phyloP scores from a whole-genome alignment of 129 eudicot genomes.

The Escallonia herrerae region DNA sequence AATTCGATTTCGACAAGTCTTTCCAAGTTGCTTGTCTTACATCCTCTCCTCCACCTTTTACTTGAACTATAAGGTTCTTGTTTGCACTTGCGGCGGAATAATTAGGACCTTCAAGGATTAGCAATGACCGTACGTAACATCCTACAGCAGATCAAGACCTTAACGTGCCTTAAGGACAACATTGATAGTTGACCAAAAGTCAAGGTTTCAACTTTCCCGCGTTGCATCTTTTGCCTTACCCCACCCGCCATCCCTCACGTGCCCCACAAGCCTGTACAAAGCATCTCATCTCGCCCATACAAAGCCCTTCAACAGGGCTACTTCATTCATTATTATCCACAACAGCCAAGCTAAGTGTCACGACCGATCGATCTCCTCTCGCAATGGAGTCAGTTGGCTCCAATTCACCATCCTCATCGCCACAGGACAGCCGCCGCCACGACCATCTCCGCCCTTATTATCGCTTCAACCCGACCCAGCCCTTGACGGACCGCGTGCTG shows the following conservation, averaged over 20 bases:
- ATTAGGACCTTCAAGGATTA: too few relatives aligned
- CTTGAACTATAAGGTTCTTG: too few relatives aligned
- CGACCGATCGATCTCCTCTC: slow-evolving; percentile 1
- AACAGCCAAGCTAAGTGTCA: not conserved
- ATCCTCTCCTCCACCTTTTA: too few relatives aligned
- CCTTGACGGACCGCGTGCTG: slow-evolving; percentile 51
- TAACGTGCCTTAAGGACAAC: slow-evolving; percentile 27
- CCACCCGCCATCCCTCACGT: slow-evolving; percentile 25
- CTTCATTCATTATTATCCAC: not conserved
- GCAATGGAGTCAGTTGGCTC: slow-evolving; percentile 41
- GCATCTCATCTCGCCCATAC: slow-evolving; percentile 18
- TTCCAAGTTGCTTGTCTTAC: too few relatives aligned
- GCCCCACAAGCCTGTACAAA: slow-evolving; percentile 34
- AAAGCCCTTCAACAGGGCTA: slow-evolving; percentile 1
- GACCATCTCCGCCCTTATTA: slow-evolving; percentile 22
- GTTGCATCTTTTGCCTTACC: slow-evolving; percentile 14
- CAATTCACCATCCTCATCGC: slow-evolving; percentile 11
- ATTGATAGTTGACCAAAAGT: slow-evolving; percentile 7
- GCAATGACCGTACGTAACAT: too few relatives aligned
- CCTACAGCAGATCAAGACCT: too few relatives aligned
- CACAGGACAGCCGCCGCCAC: slow-evolving; percentile 6
- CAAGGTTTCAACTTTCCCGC: not conserved
- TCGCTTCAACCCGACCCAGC: slow-evolving; percentile 35
- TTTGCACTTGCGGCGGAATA: too few relatives aligned
- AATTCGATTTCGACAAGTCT: too few relatives aligned